phyloP scores from a whole-genome alignment of 139 green algal species.

The Klebsormidium nitens region DNA sequence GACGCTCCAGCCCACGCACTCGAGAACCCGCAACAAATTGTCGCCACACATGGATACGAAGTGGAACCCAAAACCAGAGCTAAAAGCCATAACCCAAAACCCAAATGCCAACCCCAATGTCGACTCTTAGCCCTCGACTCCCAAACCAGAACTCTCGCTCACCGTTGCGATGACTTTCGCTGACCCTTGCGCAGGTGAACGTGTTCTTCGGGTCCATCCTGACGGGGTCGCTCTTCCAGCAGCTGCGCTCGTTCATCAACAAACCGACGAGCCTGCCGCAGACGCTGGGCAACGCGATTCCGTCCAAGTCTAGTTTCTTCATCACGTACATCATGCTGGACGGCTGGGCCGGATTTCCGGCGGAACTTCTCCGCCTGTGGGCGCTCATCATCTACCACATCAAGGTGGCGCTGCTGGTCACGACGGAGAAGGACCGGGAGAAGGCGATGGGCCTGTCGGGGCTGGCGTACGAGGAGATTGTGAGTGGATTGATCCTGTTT shows the following conservation, averaged over 20 bases:
- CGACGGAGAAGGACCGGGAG: slow-evolving; percentile 8
- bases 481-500: too few species aligned
- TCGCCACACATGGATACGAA: too few species aligned
- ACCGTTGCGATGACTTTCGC: too few species aligned
- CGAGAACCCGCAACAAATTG: too few species aligned
- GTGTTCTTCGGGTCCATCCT: slow-evolving; percentile 34
- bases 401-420: slow-evolving; percentile 9
- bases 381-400: slow-evolving; percentile 35
- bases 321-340: slow-evolving; percentile 39
- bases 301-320: slow-evolving; percentile 35
- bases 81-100: too few species aligned
- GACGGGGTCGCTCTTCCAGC: slow-evolving; percentile 11
- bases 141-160: too few species aligned
- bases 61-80: too few species aligned
- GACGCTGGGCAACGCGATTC: slow-evolving; percentile 15
- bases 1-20: too few species aligned
- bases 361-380: slow-evolving; percentile 17
- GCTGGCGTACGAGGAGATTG: background rate
- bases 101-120: too few species aligned
- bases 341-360: slow-evolving; percentile 27
- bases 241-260: slow-evolving; percentile 18
- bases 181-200: too few species aligned
- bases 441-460: slow-evolving; percentile 22
- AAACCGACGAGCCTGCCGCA: slow-evolving; percentile 23
- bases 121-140: too few species aligned